Evolutionary conservation across 2,329 filamentous ascomycete species (phyloP).

Genomic region (Fusarium kyushuense): DNA sequence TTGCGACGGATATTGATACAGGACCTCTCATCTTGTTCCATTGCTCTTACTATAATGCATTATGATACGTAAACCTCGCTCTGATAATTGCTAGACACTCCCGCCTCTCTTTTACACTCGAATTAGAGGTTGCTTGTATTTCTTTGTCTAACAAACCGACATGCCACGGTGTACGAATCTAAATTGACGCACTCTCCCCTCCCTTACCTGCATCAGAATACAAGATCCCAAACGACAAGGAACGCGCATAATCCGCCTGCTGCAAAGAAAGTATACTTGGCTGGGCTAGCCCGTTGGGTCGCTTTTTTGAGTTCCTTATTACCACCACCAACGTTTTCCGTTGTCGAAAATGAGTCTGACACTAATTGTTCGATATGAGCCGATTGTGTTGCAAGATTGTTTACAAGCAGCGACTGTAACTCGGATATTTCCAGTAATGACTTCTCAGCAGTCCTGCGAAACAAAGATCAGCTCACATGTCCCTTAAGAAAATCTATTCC

Average conservation of each 20-base stretch:
- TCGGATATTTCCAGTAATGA: constrained; percentile 93
- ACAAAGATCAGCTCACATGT: constrained; percentile 30
- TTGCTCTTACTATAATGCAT: no score
- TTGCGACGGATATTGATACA: neutral
- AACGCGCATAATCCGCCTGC: constrained; percentile 80
- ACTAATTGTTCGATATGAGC: constrained; percentile 92
- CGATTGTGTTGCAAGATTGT: constrained; percentile 85
- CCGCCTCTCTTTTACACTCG: neutral
- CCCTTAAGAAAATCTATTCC: constrained; percentile 1
- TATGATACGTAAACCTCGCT: neutral
- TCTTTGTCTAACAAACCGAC: neutral
- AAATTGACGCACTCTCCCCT: constrained; percentile 4
- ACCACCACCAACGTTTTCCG: constrained; percentile 87
- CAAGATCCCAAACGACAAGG: constrained; percentile 81
- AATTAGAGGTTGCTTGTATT: neutral
- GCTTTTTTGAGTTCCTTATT: constrained; percentile 94
- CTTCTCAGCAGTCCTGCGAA: constrained; percentile 81
- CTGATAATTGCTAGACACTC: neutral
- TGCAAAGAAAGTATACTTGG: constrained; percentile 84
- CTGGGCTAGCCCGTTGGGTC: constrained; percentile 76
- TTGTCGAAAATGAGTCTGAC: constrained; percentile 82
- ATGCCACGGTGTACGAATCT: neutral
- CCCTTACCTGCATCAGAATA: constrained; percentile 56
- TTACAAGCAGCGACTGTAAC: constrained; percentile 87
- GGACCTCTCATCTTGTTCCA: neutral